Conservation (phyloP, 345 rosid genomes). For the Microthlaspi erraticum region DNA sequence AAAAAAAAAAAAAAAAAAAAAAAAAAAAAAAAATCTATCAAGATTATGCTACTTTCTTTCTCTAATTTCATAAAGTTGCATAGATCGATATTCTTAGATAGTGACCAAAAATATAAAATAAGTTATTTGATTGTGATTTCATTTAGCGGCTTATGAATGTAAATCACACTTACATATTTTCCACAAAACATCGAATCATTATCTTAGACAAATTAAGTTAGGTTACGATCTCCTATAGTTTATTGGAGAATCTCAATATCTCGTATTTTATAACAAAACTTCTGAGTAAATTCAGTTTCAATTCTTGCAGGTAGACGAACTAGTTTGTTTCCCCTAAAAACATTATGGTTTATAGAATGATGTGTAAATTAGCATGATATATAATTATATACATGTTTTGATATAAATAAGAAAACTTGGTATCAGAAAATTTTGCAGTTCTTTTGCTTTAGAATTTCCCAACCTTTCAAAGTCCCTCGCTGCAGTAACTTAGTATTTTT, state of each 20-base stretch:
- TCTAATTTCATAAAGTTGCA: constrained; percentile 22
- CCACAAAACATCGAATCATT: neutral
- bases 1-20: no score
- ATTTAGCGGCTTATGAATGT: constrained; percentile 29
- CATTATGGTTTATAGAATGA: neutral
- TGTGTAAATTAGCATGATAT: neutral
- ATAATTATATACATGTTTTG: no score
- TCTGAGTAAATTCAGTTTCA: neutral
- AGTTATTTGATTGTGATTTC: constrained; percentile 17
- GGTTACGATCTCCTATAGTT: neutral
- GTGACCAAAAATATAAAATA: constrained; percentile 7
- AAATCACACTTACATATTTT: constrained; percentile 14
- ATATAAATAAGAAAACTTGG: no score
- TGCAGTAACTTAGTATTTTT: neutral
- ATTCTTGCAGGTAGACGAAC: neutral
- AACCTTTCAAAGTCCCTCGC: neutral
- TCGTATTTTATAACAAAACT: neutral
- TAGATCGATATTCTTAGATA: constrained; percentile 25
- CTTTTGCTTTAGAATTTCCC: neutral
- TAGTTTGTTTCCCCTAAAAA: no score
- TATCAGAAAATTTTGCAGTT: no score
- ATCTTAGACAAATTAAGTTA: constrained; percentile 10
- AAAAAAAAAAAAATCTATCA: no score
- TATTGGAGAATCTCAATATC: constrained; percentile 1
- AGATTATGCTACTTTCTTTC: constrained; percentile 21